These are phyloP conservation scores for Sphagnum contortum DNA, from an alignment of 225 moss, liverwort and hornwort genomes.

Conservation along the genomic window DNA sequence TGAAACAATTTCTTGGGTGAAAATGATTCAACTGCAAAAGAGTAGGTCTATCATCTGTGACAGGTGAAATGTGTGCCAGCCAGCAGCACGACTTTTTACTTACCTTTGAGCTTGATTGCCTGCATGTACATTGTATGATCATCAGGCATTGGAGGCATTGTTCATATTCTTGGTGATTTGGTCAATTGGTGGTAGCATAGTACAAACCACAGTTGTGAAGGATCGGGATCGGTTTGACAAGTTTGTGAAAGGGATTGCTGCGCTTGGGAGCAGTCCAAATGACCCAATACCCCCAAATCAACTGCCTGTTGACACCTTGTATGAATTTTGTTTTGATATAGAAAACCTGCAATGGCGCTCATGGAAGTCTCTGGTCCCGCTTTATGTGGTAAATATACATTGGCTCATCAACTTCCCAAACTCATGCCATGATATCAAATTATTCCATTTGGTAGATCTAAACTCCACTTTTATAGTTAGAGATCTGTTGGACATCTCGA, in stretches of 20 bases:
- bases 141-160: slow-evolving; percentile 67
- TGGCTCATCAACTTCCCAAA: too few species aligned
- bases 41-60: too few species aligned
- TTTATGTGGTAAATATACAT: slow-evolving; percentile 30
- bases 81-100: too few species aligned
- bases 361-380: slow-evolving; percentile 62
- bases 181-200: slow-evolving; percentile 71
- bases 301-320: slow-evolving; percentile 56
- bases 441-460: too few species aligned
- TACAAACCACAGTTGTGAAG: slow-evolving; percentile 43
- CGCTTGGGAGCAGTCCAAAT: slow-evolving; percentile 63
- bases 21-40: too few species aligned
- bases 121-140: not conserved
- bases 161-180: slow-evolving; percentile 60
- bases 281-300: slow-evolving; percentile 75
- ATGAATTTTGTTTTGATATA: slow-evolving; percentile 63
- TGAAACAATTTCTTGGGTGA: too few species aligned
- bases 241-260: slow-evolving; percentile 57
- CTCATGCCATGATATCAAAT: too few species aligned
- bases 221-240: slow-evolving; percentile 60
- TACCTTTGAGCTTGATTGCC: too few species aligned
- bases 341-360: slow-evolving; percentile 64
- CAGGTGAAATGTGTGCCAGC: too few species aligned
- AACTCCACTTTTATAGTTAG: too few species aligned
- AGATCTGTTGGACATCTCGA: too few species aligned